phyloP scores from a whole-genome alignment of 352 stramenopile species.

The Globisporangium paroecandrum region DNA sequence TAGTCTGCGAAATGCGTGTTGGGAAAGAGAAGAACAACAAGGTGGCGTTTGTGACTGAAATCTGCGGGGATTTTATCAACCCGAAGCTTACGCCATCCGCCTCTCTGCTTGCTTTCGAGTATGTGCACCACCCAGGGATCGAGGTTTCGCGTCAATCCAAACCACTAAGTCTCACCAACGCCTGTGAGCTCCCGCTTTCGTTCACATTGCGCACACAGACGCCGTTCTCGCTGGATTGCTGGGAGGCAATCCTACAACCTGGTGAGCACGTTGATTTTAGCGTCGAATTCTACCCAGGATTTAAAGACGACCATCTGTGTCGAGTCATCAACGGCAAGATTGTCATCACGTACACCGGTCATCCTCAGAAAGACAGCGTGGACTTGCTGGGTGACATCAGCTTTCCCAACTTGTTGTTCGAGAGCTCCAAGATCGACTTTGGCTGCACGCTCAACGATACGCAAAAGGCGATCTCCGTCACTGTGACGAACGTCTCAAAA shows the following conservation, averaged over 20 bases:
- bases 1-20: constrained; percentile 90
- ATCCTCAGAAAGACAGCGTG: constrained; percentile 90
- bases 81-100: constrained; percentile 81
- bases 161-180: constrained; percentile 83
- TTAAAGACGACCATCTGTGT: constrained; percentile 89
- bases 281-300: constrained; percentile 93
- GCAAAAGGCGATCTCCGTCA: constrained; percentile 83
- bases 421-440: constrained; percentile 90
- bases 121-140: constrained; percentile 77
- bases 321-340: constrained; percentile 87
- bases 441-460: constrained; percentile 95
- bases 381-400: constrained; percentile 90
- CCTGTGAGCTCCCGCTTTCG: constrained; percentile 82
- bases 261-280: constrained; percentile 72
- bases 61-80: constrained; percentile 89
- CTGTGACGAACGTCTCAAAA: constrained; percentile 89
- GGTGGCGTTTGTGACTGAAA: constrained; percentile 85
- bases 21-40: constrained; percentile 90
- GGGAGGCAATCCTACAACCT: constrained; percentile 85
- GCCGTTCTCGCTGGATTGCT: constrained; percentile 91
- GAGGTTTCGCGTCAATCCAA: constrained; percentile 67
- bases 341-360: constrained; percentile 75
- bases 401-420: constrained; percentile 94
- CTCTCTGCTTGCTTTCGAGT: constrained; percentile 79
- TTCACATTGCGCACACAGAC: constrained; percentile 89